Percentiles rank a stretch among this genome's conserved stretches.
Conservation (phyloP, 2,329 filamentous ascomycete genomes). For the Venturiaceae sp. region DNA sequence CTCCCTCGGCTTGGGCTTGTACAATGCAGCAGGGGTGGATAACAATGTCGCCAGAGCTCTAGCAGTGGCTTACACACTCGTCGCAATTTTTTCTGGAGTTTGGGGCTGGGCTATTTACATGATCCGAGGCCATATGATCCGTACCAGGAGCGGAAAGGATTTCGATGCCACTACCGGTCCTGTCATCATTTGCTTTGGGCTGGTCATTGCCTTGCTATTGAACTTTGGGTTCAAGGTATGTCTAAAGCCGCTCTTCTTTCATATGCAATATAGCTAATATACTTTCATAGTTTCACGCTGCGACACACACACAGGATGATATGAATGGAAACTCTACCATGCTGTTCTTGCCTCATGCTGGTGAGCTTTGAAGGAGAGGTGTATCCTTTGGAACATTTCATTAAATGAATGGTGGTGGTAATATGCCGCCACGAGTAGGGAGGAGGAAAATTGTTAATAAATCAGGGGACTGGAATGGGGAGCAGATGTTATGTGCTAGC, state of each 20-base stretch:
- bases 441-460: neutral
- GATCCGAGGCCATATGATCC: conserved; percentile 66
- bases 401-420: neutral
- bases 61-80: conserved; percentile 71
- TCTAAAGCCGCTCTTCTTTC: neutral
- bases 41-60: conserved; percentile 68
- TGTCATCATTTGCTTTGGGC: conserved; percentile 67
- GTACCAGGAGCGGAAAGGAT: conserved; percentile 77
- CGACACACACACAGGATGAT: neutral
- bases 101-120: conserved; percentile 88
- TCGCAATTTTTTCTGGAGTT: conserved; percentile 71
- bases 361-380: neutral
- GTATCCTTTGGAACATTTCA: too few relatives aligned
- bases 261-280: neutral
- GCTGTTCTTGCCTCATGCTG: neutral
- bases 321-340: neutral
- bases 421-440: neutral
- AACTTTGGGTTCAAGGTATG: conserved; percentile 81
- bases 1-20: conserved; percentile 71
- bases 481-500: neutral
- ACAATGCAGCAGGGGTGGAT: conserved; percentile 70
- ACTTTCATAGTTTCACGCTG: neutral
- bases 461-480: neutral
- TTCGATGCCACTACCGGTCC: conserved; percentile 87
- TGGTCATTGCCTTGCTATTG: conserved; percentile 68